Evolutionary conservation across 257 asterid species (phyloP), one percentile per base, ranked within the genome.

Genomic region (Nicotiana knightiana): DNA sequence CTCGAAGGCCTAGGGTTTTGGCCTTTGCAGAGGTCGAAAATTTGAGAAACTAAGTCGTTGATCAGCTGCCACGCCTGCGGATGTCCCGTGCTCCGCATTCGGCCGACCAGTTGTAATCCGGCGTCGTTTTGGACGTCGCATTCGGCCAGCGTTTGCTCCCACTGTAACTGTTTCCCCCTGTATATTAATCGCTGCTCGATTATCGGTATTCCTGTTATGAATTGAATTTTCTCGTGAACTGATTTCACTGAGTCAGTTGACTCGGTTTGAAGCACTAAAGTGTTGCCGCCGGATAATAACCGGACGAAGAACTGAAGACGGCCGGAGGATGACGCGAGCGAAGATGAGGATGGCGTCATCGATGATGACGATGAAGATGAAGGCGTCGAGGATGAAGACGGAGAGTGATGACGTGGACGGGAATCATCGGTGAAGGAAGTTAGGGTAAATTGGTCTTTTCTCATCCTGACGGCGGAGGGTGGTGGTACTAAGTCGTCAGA

Each of bases 301-400:
- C 99, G 97, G 55, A 96, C 96, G 68, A 96, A 96, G 88, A 96
- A 94, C 57, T 96, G 99, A 81, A 94, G 88, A 35, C 86, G 82
- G 26, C 86, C 33, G 28, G n/a, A 68, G 16, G 77, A 79, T 1
- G 82, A 79, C 13, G 61, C 28, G 21, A 59, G 46, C 9, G 82
- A 30, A 51, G 66, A 30, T 85, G 76, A 85, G 9, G 80, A 13
- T 0, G 62, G 77, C 17, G 3, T 43, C 51, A 43, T 43, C 51
- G 83, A 61, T 55, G 84, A 59, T 8, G 54, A 73, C 32, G 64
- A 4, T 16, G 85, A 26, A 43, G 17, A 51, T 35, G 2, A 53
- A 13, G 15, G 67, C 21, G 9, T 0, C 48, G 48, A 43, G 48
- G 81, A 28, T 43, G 90, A 32, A 26, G 91, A 86, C 83, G 85